Conservation (phyloP, 345 rosid genomes). For the Acer campestre region DNA sequence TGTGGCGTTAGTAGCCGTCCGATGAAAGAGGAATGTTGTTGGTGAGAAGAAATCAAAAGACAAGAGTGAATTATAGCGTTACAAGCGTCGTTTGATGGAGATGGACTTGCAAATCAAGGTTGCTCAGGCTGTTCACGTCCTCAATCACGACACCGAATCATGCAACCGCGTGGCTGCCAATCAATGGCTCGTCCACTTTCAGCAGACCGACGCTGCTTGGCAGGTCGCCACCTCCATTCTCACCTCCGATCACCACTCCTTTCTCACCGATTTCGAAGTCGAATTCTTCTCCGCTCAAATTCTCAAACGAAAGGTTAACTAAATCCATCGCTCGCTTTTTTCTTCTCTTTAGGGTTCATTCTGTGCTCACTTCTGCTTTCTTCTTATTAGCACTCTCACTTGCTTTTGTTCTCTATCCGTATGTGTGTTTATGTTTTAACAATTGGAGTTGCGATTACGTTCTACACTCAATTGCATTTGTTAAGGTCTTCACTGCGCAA, state of each 20-base stretch:
- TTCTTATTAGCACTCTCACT: background rate
- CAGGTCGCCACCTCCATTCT: slow-evolving; percentile 89
- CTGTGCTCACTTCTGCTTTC: background rate
- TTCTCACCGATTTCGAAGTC: slow-evolving; percentile 64
- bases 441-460: background rate
- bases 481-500: background rate
- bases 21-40: slow-evolving; percentile 16
- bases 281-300: slow-evolving; percentile 96
- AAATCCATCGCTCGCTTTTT: background rate
- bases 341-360: background rate
- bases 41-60: slow-evolving; percentile 10
- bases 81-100: slow-evolving; percentile 21
- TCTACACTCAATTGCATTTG: background rate
- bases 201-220: slow-evolving; percentile 90
- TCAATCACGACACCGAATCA: slow-evolving; percentile 87
- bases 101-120: slow-evolving; percentile 88
- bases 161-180: slow-evolving; percentile 95
- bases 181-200: slow-evolving; percentile 96
- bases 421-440: background rate
- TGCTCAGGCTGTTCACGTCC: slow-evolving; percentile 86
- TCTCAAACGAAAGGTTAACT: slow-evolving; percentile 85
- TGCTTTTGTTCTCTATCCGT: background rate
- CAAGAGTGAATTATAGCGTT: background rate
- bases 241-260: slow-evolving; percentile 60
- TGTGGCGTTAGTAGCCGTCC: slow-evolving; percentile 14